Evolutionary conservation across 306 rosid species (phyloP), one percentile per base, ranked within the genome.

Genomic region (Quercus mongolica): DNA sequence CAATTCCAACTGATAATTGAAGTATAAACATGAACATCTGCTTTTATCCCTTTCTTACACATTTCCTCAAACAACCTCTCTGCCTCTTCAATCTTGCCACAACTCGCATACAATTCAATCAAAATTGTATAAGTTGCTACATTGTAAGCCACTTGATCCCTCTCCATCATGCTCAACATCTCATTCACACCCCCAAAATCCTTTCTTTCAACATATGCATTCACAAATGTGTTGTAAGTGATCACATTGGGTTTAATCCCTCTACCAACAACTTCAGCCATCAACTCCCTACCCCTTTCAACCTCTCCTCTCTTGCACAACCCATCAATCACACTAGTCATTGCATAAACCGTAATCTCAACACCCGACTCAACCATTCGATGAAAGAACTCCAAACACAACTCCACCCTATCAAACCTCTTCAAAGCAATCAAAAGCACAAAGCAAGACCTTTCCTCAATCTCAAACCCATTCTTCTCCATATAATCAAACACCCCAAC

Each of bases 371-470:
- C 89, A 17, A 90, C 88, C 92, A 94, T 92, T 87, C 30, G 79
- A 10, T 76, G 80, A 49, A 92, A 92, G 57, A 94, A 90, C 38
- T 55, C 35, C 0, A 83, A 55, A 80, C 86, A 86, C n/a, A 79
- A 73, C 1, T 92, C 91, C 19, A 76, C 79, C 59, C 77, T 73
- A 28, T 75, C 75, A 56, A 81, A 81, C 65, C 78, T 92, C 84
- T 86, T 94, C 62, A 91, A 76, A 56, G 92, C 97, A 75, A 85
- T 83, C 86, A 94, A 79, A 78, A 91, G 83, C 76, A 80, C 91
- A 86, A 90, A 87, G 79, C 98, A 94, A 4, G 97, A 94, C 78
- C 94, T 86, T 84, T 86, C 97, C 80, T 91, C 94, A 25, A 94
- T 86, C 81, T 78, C 84, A 62, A 89, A 65, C 26, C 89, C 87